phyloP scores from a whole-genome alignment of 192 early-diverging fungal genomes.

The Lobosporangium transversale region DNA sequence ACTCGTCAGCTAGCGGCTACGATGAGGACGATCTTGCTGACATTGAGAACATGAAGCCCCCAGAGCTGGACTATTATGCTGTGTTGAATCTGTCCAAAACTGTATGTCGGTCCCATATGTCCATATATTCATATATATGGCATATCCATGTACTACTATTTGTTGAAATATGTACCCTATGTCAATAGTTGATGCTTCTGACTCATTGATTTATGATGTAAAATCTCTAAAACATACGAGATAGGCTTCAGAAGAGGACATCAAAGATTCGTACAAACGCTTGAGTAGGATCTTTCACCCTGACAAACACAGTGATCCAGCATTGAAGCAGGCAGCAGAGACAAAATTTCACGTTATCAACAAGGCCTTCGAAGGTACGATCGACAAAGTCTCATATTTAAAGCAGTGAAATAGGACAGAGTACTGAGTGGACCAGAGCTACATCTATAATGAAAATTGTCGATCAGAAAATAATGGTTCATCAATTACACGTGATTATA shows the following conservation, averaged over 20 bases:
- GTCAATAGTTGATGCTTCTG: too few relatives aligned
- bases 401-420: too few relatives aligned
- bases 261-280: constrained; percentile 79
- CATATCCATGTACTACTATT: too few relatives aligned
- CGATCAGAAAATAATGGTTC: too few relatives aligned
- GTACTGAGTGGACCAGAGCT: too few relatives aligned
- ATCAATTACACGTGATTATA: too few relatives aligned
- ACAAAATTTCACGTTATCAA: constrained; percentile 80
- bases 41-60: constrained; percentile 54
- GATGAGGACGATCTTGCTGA: constrained; percentile 35
- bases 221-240: too few relatives aligned
- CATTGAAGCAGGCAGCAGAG: constrained; percentile 72
- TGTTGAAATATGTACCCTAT: too few relatives aligned
- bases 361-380: constrained; percentile 78
- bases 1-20: constrained; percentile 6
- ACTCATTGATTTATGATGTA: too few relatives aligned
- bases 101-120: constrained; percentile 36
- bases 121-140: neutral
- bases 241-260: constrained; percentile 72
- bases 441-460: too few relatives aligned
- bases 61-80: constrained; percentile 68
- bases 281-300: constrained; percentile 83
- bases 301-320: constrained; percentile 74
- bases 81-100: constrained; percentile 73
- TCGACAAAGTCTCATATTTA: too few relatives aligned